A percentile compares a stretch with the other conserved stretches of the same genome.
These are phyloP conservation scores for Pichia occidentalis DNA, from an alignment of 805 yeast species.

Conservation along the genomic window DNA sequence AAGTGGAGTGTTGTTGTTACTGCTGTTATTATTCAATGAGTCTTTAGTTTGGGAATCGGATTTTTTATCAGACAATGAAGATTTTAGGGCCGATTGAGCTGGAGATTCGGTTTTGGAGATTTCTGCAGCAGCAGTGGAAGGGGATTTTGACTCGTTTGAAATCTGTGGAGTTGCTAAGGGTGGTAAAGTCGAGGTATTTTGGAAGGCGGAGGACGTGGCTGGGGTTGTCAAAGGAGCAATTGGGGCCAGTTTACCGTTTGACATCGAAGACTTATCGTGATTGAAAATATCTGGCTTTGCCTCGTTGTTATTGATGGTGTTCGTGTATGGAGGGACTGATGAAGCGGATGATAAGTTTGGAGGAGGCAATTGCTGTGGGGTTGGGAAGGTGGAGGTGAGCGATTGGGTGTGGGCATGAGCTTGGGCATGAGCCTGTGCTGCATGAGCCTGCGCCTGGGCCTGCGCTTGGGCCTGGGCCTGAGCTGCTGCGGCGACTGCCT, in stretches of 20 bases:
- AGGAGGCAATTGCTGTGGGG: slow-evolving; percentile 32
- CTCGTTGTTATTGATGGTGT: slow-evolving; percentile 3
- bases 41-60: no score
- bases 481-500: slow-evolving; percentile 30
- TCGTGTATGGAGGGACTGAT: slow-evolving; percentile 18
- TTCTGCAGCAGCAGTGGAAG: no score
- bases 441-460: slow-evolving; percentile 27
- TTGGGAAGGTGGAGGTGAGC: slow-evolving; percentile 11
- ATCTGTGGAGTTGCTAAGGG: slow-evolving; percentile 6
- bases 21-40: no score
- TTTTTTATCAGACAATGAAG: no score
- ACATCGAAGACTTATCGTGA: slow-evolving; percentile 15
- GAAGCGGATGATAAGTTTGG: slow-evolving; percentile 27
- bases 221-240: slow-evolving; percentile 8
- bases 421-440: slow-evolving; percentile 7
- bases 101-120: no score
- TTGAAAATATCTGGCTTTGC: slow-evolving; percentile 10
- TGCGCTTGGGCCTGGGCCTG: slow-evolving; percentile 36
- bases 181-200: slow-evolving; percentile 21
- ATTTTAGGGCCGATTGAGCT: no score
- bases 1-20: no score
- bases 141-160: no score
- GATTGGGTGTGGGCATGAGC: slow-evolving; percentile 10
- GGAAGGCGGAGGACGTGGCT: slow-evolving; percentile 17
- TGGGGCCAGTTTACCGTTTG: slow-evolving; percentile 2